Conservation (phyloP, 2,329 filamentous ascomycete species). For the Aphanocladium album region DNA sequence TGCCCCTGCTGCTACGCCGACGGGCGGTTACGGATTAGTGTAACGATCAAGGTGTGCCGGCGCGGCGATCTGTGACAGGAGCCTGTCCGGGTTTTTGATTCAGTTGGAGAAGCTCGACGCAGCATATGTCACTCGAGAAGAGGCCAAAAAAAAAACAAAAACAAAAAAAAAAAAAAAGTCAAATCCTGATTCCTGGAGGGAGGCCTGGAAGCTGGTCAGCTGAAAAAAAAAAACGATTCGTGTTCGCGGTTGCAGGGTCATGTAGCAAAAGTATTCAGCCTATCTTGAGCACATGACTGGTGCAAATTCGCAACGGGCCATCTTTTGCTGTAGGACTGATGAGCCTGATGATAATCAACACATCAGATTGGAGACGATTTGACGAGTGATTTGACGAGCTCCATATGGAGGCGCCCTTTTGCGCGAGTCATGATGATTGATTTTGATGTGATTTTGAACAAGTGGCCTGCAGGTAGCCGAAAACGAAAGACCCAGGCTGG, state of each 20-base stretch:
- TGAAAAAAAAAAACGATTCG: background rate
- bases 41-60: background rate
- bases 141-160: background rate
- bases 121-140: background rate
- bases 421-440: too few species aligned
- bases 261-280: background rate
- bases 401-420: too few species aligned
- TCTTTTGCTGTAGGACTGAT: too few species aligned
- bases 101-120: background rate
- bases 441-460: too few species aligned
- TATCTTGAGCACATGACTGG: constrained; percentile 1
- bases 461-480: too few species aligned
- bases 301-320: background rate
- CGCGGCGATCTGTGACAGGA: background rate
- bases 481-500: background rate
- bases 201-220: background rate
- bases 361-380: too few species aligned
- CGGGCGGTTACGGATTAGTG: background rate
- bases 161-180: too few species aligned
- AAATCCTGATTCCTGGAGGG: background rate
- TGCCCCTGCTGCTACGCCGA: background rate
- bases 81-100: background rate
- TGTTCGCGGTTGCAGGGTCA: background rate
- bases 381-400: too few species aligned
- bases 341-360: too few species aligned